Conservation (phyloP, 225 moss, liverwort and hornwort species). For the Climacium dendroides region DNA sequence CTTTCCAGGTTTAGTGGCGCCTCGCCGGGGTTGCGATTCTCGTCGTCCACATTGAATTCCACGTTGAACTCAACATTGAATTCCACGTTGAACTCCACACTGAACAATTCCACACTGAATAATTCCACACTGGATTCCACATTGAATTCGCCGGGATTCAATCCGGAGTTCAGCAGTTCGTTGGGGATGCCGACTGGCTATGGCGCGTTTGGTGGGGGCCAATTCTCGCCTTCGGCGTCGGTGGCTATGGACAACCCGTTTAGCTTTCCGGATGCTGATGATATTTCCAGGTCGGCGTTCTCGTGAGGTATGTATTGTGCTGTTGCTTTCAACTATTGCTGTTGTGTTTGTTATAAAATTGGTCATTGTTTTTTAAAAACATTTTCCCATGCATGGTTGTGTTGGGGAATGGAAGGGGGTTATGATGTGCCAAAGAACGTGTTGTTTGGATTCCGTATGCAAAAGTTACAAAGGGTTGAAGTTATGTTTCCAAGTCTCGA, state of each 20-base stretch:
- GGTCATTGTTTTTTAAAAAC: background rate
- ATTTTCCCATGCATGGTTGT: no score
- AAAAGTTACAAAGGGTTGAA: no score
- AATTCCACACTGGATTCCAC: background rate
- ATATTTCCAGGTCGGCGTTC: slow-evolving; percentile 43
- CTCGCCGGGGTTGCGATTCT: slow-evolving; percentile 27
- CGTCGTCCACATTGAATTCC: slow-evolving; percentile 29
- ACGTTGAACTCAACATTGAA: background rate
- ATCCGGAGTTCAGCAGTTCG: background rate
- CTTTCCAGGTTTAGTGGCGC: slow-evolving; percentile 23
- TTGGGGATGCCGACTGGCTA: slow-evolving; percentile 37
- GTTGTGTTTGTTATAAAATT: background rate
- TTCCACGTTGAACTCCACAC: background rate
- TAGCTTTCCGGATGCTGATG: slow-evolving; percentile 41
- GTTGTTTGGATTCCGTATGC: background rate
- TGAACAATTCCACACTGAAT: background rate
- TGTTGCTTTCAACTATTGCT: background rate
- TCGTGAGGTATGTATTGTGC: background rate
- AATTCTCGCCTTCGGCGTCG: slow-evolving; percentile 40
- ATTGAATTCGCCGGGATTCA: background rate
- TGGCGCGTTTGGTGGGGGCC: slow-evolving; percentile 32
- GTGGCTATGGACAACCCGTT: slow-evolving; percentile 63
- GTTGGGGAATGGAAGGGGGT: no score
- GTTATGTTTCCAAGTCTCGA: background rate
- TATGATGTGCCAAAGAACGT: background rate